Evolutionary conservation across 345 rosid genomes (phyloP).

Genomic region (Euphorbia lathyris): DNA sequence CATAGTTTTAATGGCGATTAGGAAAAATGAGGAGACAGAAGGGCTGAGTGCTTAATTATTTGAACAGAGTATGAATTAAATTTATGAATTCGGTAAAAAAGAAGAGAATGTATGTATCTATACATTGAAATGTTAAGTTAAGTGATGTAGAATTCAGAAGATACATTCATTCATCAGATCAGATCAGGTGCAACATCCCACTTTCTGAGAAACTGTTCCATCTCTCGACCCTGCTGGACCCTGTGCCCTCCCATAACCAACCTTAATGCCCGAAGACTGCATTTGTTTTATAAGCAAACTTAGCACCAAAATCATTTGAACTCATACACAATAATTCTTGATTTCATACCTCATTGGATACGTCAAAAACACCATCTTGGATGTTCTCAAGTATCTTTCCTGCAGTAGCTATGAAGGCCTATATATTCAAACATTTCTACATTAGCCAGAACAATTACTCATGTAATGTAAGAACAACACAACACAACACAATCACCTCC

Average conservation of each 20-base stretch:
- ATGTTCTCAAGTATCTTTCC: conserved; percentile 89
- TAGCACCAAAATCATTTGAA: not conserved
- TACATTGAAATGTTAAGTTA: conserved; percentile 29
- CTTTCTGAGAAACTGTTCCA: conserved; percentile 64
- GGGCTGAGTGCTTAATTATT: no score
- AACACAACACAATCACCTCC: no score
- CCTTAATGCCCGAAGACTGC: conserved; percentile 92
- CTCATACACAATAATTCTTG: not conserved
- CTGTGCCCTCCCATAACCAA: conserved; percentile 77
- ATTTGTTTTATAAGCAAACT: conserved; percentile 10
- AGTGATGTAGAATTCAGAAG: conserved; percentile 7
- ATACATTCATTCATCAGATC: conserved; percentile 19
- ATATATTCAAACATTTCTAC: no score
- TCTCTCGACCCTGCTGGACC: conserved; percentile 71
- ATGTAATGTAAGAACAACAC: no score
- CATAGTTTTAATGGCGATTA: no score
- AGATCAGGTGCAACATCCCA: conserved; percentile 70
- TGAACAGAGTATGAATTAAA: not conserved
- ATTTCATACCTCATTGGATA: conserved; percentile 66
- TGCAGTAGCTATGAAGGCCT: conserved; percentile 93
- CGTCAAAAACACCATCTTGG: conserved; percentile 83
- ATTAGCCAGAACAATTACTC: no score
- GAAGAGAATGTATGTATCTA: conserved; percentile 26
- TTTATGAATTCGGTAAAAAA: conserved; percentile 14
- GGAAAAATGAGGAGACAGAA: no score